phyloP scores from a whole-genome alignment of 495 filamentous ascomycete species.

The Aspergillus incahuasiensis region DNA sequence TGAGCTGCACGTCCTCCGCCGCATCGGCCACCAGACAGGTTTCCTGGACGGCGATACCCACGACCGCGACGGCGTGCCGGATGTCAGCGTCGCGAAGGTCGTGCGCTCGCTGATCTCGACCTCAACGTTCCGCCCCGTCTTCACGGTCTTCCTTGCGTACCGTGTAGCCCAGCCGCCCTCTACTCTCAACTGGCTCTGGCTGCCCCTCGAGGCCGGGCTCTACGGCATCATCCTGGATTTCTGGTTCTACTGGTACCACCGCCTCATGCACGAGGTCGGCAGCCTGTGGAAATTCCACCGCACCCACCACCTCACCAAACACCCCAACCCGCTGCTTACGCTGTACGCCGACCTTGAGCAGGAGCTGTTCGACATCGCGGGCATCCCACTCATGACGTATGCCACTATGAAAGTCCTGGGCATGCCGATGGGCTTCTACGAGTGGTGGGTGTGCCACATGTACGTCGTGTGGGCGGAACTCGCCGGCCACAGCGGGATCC shows the following conservation, averaged over 20 bases:
- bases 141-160: slow-evolving; percentile 24
- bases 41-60: slow-evolving; percentile 27
- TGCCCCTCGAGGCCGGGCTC: slow-evolving; percentile 33
- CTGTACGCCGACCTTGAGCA: slow-evolving; percentile 42
- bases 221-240: slow-evolving; percentile 44
- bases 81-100: slow-evolving; percentile 21
- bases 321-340: slow-evolving; percentile 39
- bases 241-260: slow-evolving; percentile 46
- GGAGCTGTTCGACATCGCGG: slow-evolving; percentile 42
- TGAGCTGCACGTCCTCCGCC: slow-evolving; percentile 26
- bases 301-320: slow-evolving; percentile 43
- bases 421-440: slow-evolving; percentile 40
- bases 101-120: slow-evolving; percentile 20
- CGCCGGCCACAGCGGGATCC: slow-evolving; percentile 35
- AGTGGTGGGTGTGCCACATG: slow-evolving; percentile 43
- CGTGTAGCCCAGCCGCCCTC: slow-evolving; percentile 10
- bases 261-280: slow-evolving; percentile 37
- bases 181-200: slow-evolving; percentile 28
- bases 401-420: slow-evolving; percentile 28
- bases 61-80: slow-evolving; percentile 24
- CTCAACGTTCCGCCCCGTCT: slow-evolving; percentile 17
- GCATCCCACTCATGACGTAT: slow-evolving; percentile 36
- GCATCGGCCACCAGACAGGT: slow-evolving; percentile 21
- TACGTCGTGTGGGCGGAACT: slow-evolving; percentile 42
- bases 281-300: slow-evolving; percentile 41